Conservation (phyloP, 2,329 filamentous ascomycete genomes). For the Mariannaea sp. region DNA sequence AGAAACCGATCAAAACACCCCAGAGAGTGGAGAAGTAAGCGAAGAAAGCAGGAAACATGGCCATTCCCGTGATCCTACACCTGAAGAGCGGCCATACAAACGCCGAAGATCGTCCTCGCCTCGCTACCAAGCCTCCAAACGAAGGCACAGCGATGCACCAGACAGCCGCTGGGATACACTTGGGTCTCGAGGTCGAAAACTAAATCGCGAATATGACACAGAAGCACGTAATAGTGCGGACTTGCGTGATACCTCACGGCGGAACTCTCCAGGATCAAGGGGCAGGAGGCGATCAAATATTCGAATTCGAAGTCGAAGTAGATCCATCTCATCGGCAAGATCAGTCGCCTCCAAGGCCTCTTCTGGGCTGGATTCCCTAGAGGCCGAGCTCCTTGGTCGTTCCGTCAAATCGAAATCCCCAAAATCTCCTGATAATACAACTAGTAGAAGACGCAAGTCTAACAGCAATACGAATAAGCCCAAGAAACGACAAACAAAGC, state of each 20-base stretch:
- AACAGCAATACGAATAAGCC: slow-evolving; percentile 32
- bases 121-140: slow-evolving; percentile 9
- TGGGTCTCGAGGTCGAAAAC: slow-evolving; percentile 18
- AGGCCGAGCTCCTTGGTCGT: slow-evolving; percentile 46
- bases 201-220: slow-evolving; percentile 22
- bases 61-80: slow-evolving; percentile 18
- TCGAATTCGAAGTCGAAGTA: slow-evolving; percentile 27
- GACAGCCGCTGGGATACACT: slow-evolving; percentile 17
- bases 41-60: slow-evolving; percentile 25
- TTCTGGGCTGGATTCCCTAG: slow-evolving; percentile 46
- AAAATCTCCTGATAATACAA: slow-evolving; percentile 23
- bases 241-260: slow-evolving; percentile 5
- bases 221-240: slow-evolving; percentile 16
- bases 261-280: slow-evolving; percentile 24
- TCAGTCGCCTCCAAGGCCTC: slow-evolving; percentile 42
- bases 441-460: slow-evolving; percentile 27
- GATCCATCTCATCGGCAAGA: slow-evolving; percentile 36
- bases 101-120: slow-evolving; percentile 27
- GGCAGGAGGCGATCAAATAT: slow-evolving; percentile 13
- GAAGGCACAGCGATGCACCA: slow-evolving; percentile 6
- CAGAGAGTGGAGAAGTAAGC: slow-evolving; percentile 26
- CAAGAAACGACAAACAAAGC: slow-evolving; percentile 42
- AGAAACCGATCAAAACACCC: slow-evolving; percentile 18
- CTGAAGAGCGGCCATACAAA: slow-evolving; percentile 26
- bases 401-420: slow-evolving; percentile 40